A percentile compares a stretch with the other conserved stretches of the same genome.
Conservation (phyloP, 306 rosid species). For the Glycyrrhiza uralensis region DNA sequence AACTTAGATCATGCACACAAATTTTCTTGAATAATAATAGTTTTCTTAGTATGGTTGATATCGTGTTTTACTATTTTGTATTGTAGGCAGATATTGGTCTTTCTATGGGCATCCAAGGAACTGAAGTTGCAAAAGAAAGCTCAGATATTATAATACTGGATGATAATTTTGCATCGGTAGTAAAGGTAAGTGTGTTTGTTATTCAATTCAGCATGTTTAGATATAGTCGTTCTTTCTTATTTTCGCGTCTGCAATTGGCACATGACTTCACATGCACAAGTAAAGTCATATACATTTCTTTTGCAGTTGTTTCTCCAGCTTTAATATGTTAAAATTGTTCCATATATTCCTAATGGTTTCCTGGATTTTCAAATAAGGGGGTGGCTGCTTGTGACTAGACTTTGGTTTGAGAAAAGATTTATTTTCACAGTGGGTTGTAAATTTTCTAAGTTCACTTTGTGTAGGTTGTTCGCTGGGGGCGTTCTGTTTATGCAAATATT, state of each 20-base stretch:
- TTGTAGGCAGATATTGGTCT: conserved; percentile 99
- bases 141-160: conserved; percentile 95
- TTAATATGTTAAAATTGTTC: background rate
- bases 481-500: conserved; percentile 95
- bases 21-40: background rate
- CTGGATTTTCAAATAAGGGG: background rate
- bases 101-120: conserved; percentile 97
- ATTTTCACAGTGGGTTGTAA: background rate
- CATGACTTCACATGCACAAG: conserved; percentile 8
- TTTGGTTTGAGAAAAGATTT: background rate
- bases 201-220: background rate
- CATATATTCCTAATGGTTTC: background rate
- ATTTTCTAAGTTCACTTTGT: conserved; percentile 11
- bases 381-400: background rate
- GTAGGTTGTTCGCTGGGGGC: conserved; percentile 97
- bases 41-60: conserved; percentile 29
- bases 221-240: background rate
- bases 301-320: background rate
- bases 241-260: background rate
- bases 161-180: conserved; percentile 95
- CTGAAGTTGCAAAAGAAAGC: conserved; percentile 99
- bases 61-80: conserved; percentile 42
- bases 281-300: background rate
- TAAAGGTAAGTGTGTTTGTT: conserved; percentile 52
- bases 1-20: background rate